These are phyloP conservation scores for Septoria linicola DNA, from an alignment of 2,329 filamentous ascomycete genomes.

Conservation along the genomic window DNA sequence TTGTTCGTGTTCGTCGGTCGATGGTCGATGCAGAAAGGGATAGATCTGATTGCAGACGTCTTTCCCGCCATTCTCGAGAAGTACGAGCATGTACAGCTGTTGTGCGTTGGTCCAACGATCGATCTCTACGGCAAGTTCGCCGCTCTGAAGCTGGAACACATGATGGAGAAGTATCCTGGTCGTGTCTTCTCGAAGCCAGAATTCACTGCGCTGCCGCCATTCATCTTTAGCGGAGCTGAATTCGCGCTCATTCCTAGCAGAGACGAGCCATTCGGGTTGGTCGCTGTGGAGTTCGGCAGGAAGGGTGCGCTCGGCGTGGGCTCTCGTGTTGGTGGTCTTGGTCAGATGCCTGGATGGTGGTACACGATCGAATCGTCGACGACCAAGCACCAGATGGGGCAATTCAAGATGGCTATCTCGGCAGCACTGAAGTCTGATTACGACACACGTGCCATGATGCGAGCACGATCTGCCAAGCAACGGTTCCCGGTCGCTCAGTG, in stretches of 20 bases:
- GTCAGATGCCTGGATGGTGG: conserved; percentile 73
- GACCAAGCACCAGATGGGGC: conserved; percentile 61
- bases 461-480: conserved; percentile 63
- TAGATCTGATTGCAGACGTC: conserved; percentile 67
- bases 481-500: conserved; percentile 67
- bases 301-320: conserved; percentile 68
- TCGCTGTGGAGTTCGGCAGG: conserved; percentile 67
- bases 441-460: conserved; percentile 60
- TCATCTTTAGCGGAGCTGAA: conserved; percentile 66
- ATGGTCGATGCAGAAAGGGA: conserved; percentile 68
- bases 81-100: conserved; percentile 59
- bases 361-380: conserved; percentile 66
- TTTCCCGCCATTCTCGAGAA: conserved; percentile 63
- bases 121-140: conserved; percentile 68
- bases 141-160: conserved; percentile 61
- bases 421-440: conserved; percentile 58
- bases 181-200: conserved; percentile 67
- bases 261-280: conserved; percentile 68
- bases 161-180: conserved; percentile 65
- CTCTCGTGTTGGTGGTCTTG: conserved; percentile 64
- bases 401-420: conserved; percentile 65
- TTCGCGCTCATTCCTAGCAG: conserved; percentile 67
- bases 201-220: conserved; percentile 66
- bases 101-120: conserved; percentile 64
- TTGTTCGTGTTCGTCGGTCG: conserved; percentile 68